Evolutionary conservation across 805 yeast species (phyloP).

Genomic region (Candida bentonensis): DNA sequence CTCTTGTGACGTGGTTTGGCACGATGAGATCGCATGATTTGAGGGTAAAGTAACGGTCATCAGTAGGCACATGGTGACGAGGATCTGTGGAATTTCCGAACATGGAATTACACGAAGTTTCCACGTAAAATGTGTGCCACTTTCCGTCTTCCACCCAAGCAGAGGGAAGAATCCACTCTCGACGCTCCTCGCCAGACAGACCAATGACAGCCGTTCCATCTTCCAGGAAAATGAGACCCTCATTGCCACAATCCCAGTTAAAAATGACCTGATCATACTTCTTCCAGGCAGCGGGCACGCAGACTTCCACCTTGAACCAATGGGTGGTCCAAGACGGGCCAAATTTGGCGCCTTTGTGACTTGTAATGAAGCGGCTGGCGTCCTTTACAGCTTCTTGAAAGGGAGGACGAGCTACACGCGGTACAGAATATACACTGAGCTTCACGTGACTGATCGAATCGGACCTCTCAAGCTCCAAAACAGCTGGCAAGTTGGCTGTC

Average conservation of each 20-base stretch:
- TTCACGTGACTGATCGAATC: slow-evolving; percentile 37
- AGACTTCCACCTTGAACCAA: slow-evolving; percentile 66
- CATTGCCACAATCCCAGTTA: slow-evolving; percentile 78
- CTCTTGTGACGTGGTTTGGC: slow-evolving; percentile 70
- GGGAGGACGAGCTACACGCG: slow-evolving; percentile 50
- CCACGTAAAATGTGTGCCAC: slow-evolving; percentile 62
- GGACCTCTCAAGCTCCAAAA: slow-evolving; percentile 49
- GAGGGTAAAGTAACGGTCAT: slow-evolving; percentile 56
- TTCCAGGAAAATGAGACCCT: slow-evolving; percentile 62
- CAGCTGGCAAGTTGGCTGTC: slow-evolving; percentile 64
- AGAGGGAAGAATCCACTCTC: slow-evolving; percentile 60
- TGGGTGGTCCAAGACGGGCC: slow-evolving; percentile 98
- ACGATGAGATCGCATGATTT: slow-evolving; percentile 61
- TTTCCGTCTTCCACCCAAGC: slow-evolving; percentile 33
- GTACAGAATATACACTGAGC: slow-evolving; percentile 59
- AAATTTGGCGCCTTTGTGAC: slow-evolving; percentile 51
- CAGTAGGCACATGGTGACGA: slow-evolving; percentile 32
- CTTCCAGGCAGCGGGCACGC: slow-evolving; percentile 49
- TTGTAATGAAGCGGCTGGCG: slow-evolving; percentile 27
- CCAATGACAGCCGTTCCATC: slow-evolving; percentile 68
- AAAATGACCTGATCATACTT: slow-evolving; percentile 40
- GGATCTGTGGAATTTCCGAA: slow-evolving; percentile 58
- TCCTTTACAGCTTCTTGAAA: slow-evolving; percentile 44
- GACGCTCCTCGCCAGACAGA: slow-evolving; percentile 62
- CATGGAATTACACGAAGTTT: slow-evolving; percentile 90